These are phyloP conservation scores for Trichoderma lentiforme DNA, from an alignment of 2,329 filamentous ascomycete genomes.

Conservation along the genomic window DNA sequence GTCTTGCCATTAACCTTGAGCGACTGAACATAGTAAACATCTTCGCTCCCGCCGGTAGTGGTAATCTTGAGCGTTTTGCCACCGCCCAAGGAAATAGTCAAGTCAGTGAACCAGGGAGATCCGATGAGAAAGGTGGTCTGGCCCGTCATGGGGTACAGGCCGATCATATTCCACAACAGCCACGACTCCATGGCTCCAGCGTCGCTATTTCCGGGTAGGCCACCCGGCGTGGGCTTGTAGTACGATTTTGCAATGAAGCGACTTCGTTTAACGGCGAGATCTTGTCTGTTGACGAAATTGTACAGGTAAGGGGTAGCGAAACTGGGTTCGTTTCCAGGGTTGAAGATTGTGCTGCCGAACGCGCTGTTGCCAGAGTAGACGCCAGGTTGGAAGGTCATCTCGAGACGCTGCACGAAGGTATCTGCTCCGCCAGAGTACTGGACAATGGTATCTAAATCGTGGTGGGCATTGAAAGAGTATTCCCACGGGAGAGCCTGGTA, in stretches of 20 bases:
- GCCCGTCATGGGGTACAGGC: constrained; percentile 64
- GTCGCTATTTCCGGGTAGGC: constrained; percentile 68
- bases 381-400: constrained; percentile 57
- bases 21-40: constrained; percentile 60
- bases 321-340: constrained; percentile 65
- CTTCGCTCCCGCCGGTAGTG: constrained; percentile 46
- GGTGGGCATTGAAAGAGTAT: constrained; percentile 66
- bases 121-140: constrained; percentile 66
- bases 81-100: constrained; percentile 56
- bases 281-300: constrained; percentile 62
- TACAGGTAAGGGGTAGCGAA: constrained; percentile 68
- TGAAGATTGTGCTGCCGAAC: constrained; percentile 58
- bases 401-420: constrained; percentile 55
- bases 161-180: constrained; percentile 66
- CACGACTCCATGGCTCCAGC: constrained; percentile 71
- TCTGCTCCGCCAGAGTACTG: constrained; percentile 51
- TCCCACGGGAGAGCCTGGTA: constrained; percentile 63
- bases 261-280: constrained; percentile 56
- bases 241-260: constrained; percentile 57
- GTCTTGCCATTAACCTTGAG: constrained; percentile 60
- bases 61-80: constrained; percentile 55
- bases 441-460: constrained; percentile 58
- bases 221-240: constrained; percentile 52
- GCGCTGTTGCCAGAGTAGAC: constrained; percentile 38
- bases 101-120: constrained; percentile 59